These are phyloP conservation scores for Penicillium sp. DNA, from an alignment of 2,329 filamentous ascomycete genomes.

Conservation along the genomic window DNA sequence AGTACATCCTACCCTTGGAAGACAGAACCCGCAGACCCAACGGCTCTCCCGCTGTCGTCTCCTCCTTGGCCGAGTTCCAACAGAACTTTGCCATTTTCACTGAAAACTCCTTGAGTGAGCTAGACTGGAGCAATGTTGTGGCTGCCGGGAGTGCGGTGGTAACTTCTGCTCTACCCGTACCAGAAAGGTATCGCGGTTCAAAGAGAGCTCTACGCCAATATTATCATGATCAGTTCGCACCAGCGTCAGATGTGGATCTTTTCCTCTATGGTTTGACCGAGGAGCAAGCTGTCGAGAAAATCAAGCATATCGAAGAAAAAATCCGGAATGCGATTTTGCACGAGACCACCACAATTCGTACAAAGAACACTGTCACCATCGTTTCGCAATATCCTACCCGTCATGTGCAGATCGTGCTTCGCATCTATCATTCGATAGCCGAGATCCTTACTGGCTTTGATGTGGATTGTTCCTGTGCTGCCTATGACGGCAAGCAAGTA, in stretches of 20 bases:
- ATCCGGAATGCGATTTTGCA: constrained; percentile 74
- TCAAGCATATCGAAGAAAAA: constrained; percentile 74
- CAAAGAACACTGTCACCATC: constrained; percentile 85
- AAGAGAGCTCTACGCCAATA: constrained; percentile 67
- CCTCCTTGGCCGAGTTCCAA: constrained; percentile 68
- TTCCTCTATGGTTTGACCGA: constrained; percentile 81
- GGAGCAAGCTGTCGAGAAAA: constrained; percentile 77
- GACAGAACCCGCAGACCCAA: constrained; percentile 59
- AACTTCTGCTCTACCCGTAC: constrained; percentile 73
- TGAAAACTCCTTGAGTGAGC: constrained; percentile 71
- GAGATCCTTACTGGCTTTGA: constrained; percentile 88
- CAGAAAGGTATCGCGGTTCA: constrained; percentile 59
- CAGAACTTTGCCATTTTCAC: constrained; percentile 81
- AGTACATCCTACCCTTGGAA: constrained; percentile 36
- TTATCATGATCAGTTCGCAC: constrained; percentile 78
- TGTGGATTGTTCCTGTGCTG: constrained; percentile 79
- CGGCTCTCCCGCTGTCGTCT: constrained; percentile 68
- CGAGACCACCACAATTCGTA: constrained; percentile 82
- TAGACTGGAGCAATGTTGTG: constrained; percentile 81
- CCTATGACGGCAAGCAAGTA: constrained; percentile 78
- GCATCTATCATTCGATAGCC: constrained; percentile 79
- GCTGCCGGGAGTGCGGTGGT: constrained; percentile 79
- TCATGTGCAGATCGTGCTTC: constrained; percentile 82
- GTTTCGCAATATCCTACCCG: constrained; percentile 79
- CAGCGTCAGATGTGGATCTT: constrained; percentile 82